These are phyloP conservation scores for Iris macrosiphon DNA, from an alignment of 106 monocot species.

Conservation along the genomic window DNA sequence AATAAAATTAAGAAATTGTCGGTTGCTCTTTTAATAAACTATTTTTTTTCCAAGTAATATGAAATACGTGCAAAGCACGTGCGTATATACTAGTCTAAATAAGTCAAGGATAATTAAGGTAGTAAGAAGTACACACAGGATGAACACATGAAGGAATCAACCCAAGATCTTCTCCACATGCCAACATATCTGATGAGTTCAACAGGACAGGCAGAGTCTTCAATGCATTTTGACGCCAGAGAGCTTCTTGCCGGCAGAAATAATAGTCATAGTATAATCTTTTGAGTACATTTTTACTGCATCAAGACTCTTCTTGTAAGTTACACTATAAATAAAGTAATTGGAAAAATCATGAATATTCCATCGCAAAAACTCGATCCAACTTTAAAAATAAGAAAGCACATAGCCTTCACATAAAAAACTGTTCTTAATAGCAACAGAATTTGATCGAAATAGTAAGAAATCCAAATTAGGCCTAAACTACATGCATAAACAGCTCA, in stretches of 20 bases:
- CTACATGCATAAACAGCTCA: neutral
- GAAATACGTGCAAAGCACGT: too few species aligned
- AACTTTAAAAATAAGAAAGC: neutral
- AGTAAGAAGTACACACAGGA: slow-evolving; percentile 40
- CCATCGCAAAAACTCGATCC: too few species aligned
- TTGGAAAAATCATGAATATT: too few species aligned
- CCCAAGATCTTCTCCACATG: slow-evolving; percentile 96
- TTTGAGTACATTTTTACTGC: slow-evolving; percentile 79
- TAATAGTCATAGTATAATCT: slow-evolving; percentile 91
- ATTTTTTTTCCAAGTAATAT: too few species aligned
- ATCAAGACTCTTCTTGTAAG: slow-evolving; percentile 12
- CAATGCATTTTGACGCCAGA: slow-evolving; percentile 93
- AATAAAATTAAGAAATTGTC: too few species aligned
- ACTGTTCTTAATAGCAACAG: neutral
- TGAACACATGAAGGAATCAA: slow-evolving; percentile 84
- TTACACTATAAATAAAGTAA: neutral
- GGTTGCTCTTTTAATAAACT: too few species aligned
- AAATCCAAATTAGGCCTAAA: neutral
- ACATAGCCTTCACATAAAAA: neutral
- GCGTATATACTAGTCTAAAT: too few species aligned
- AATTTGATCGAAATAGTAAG: neutral
- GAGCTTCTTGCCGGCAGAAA: slow-evolving; percentile 84
- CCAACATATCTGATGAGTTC: slow-evolving; percentile 93
- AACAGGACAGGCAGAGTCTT: slow-evolving; percentile 83
- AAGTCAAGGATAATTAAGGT: neutral